Percentiles rank a stretch among this genome's conserved stretches.
phyloP scores from a whole-genome alignment of 2,329 filamentous ascomycete species.

The Ascochyta lentis region DNA sequence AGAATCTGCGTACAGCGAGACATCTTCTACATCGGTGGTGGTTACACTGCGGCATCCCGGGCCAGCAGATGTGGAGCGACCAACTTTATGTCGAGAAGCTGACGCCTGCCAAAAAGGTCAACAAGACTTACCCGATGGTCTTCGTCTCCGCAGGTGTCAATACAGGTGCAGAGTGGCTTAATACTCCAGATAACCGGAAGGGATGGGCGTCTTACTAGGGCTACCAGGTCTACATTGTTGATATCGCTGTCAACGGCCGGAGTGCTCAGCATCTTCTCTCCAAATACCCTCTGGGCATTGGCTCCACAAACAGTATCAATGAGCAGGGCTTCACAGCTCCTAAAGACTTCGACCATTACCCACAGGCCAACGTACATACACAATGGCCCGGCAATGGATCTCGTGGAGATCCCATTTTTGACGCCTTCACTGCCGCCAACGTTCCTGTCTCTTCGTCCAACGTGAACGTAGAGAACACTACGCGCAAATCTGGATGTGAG shows the following conservation, averaged over 20 bases:
- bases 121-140: conserved; percentile 29
- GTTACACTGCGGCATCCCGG: conserved; percentile 30
- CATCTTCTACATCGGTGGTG: conserved; percentile 35
- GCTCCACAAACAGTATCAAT: conserved; percentile 21
- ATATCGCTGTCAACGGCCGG: conserved; percentile 22
- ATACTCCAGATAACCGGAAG: conserved; percentile 24
- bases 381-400: conserved; percentile 29
- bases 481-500: conserved; percentile 24
- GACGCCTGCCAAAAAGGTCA: conserved; percentile 18
- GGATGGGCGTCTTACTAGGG: conserved; percentile 32
- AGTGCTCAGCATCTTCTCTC: conserved; percentile 14
- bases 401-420: conserved; percentile 27
- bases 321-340: conserved; percentile 24
- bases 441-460: conserved; percentile 25
- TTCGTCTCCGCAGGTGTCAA: conserved; percentile 32
- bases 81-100: conserved; percentile 34
- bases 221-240: conserved; percentile 31
- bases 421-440: conserved; percentile 26
- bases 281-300: conserved; percentile 19
- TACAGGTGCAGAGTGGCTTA: conserved; percentile 26
- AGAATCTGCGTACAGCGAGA: conserved; percentile 31
- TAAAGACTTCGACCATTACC: conserved; percentile 21
- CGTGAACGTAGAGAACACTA: conserved; percentile 26
- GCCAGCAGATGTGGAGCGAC: conserved; percentile 26
- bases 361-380: conserved; percentile 25